Conservation (phyloP, 495 filamentous ascomycete species). For the Neurospora sp. region DNA sequence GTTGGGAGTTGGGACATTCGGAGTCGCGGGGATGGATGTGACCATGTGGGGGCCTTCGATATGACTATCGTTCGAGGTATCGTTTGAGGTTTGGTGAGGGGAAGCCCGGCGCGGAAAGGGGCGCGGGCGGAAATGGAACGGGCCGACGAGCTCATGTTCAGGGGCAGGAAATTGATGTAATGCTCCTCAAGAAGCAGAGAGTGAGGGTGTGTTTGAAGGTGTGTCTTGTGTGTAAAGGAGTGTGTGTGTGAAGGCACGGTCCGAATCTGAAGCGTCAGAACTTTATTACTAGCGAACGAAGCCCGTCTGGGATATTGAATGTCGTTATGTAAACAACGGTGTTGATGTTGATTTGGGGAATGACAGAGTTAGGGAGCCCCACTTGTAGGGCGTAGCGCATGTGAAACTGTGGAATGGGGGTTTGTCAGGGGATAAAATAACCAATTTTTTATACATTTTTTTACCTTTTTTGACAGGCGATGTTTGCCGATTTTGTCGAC, state of each 20-base stretch:
- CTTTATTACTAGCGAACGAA: too few species aligned
- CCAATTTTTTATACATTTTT: background rate
- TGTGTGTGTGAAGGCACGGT: background rate
- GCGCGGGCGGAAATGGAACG: background rate
- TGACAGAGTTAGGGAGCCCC: background rate
- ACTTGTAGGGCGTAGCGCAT: background rate
- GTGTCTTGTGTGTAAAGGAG: background rate
- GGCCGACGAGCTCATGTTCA: background rate
- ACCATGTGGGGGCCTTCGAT: background rate
- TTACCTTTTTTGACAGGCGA: background rate
- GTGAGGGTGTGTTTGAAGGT: background rate
- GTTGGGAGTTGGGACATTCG: background rate
- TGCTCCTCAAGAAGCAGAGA: background rate
- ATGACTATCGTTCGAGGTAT: background rate
- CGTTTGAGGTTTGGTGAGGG: background rate
- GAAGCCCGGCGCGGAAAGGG: background rate
- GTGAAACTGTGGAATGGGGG: background rate
- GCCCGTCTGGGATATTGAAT: background rate
- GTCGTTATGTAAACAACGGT: background rate
- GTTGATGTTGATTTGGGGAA: background rate
- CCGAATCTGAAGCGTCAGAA: background rate
- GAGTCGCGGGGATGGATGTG: background rate
- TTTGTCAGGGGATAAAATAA: background rate
- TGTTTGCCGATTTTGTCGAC: background rate
- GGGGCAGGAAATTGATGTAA: background rate